Conservation (phyloP, 352 stramenopile genomes). For the Phytophthora uliginosa region DNA sequence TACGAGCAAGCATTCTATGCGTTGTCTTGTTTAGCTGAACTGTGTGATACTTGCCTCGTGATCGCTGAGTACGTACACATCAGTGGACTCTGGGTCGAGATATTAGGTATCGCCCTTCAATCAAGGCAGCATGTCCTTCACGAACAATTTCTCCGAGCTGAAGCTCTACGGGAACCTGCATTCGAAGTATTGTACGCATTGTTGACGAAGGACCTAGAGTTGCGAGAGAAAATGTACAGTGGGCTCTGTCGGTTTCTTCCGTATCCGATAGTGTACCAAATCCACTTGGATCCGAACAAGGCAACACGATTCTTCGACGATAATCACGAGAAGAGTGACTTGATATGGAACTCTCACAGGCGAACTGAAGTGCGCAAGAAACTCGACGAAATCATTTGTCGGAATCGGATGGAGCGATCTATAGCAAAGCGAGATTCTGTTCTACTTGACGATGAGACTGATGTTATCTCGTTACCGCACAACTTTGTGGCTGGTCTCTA, state of each 20-base stretch:
- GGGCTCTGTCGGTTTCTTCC: slow-evolving; percentile 79
- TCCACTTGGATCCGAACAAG: slow-evolving; percentile 81
- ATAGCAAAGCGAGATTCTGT: slow-evolving; percentile 84
- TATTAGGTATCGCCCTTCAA: slow-evolving; percentile 82
- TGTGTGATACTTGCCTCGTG: slow-evolving; percentile 82
- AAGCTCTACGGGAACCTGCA: slow-evolving; percentile 79
- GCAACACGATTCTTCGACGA: slow-evolving; percentile 84
- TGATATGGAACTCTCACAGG: slow-evolving; percentile 88
- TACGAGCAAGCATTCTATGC: slow-evolving; percentile 87
- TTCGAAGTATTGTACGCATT: slow-evolving; percentile 87
- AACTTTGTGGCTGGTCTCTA: slow-evolving; percentile 85
- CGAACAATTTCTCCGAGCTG: slow-evolving; percentile 82
- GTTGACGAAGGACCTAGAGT: slow-evolving; percentile 72
- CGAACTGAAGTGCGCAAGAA: slow-evolving; percentile 81
- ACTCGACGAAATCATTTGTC: slow-evolving; percentile 81
- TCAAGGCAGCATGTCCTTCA: slow-evolving; percentile 85
- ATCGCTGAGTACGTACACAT: slow-evolving; percentile 81
- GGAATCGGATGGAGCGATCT: slow-evolving; percentile 78
- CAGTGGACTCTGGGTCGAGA: slow-evolving; percentile 83
- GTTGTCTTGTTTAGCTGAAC: slow-evolving; percentile 77
- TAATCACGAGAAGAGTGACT: slow-evolving; percentile 86
- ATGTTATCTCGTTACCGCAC: slow-evolving; percentile 67
- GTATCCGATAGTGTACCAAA: slow-evolving; percentile 87
- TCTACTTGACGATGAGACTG: slow-evolving; percentile 71
- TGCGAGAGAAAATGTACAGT: slow-evolving; percentile 82